Conservation (phyloP, 2,329 filamentous ascomycete genomes). For the Ophiosphaerella herpotricha region DNA sequence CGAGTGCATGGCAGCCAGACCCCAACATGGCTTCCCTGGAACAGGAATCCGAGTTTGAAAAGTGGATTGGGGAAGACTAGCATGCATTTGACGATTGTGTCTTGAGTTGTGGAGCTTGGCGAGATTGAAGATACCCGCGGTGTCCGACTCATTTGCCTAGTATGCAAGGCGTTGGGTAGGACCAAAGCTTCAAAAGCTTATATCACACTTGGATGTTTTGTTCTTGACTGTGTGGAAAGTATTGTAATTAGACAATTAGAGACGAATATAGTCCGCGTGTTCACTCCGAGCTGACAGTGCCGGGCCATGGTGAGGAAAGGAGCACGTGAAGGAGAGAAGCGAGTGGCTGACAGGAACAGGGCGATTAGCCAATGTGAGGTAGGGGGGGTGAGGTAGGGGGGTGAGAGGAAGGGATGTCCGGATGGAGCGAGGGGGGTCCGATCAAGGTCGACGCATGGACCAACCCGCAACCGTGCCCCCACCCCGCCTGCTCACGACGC, state of each 20-base stretch:
- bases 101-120: slow-evolving; percentile 3
- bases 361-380: slow-evolving; percentile 6
- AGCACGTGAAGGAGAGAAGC: background rate
- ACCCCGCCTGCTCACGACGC: slow-evolving; percentile 18
- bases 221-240: slow-evolving; percentile 7
- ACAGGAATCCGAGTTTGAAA: slow-evolving; percentile 52
- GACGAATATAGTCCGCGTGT: background rate
- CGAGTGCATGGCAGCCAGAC: slow-evolving; percentile 45
- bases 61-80: slow-evolving; percentile 48
- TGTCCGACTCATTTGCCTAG: background rate
- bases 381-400: slow-evolving; percentile 8
- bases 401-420: slow-evolving; percentile 14
- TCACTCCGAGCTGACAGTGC: background rate
- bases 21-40: slow-evolving; percentile 44
- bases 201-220: slow-evolving; percentile 11
- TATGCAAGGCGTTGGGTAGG: slow-evolving; percentile 13
- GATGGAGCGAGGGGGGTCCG: slow-evolving; percentile 13
- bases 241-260: slow-evolving; percentile 1
- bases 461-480: background rate
- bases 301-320: no score
- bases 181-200: slow-evolving; percentile 1
- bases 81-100: no score
- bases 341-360: background rate
- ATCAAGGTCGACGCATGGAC: slow-evolving; percentile 16
- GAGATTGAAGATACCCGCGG: slow-evolving; percentile 1